A percentile compares a stretch with the other conserved stretches of the same genome.
phyloP scores from a whole-genome alignment of 192 early-diverging fungal species.

The Diversispora eburnea region DNA sequence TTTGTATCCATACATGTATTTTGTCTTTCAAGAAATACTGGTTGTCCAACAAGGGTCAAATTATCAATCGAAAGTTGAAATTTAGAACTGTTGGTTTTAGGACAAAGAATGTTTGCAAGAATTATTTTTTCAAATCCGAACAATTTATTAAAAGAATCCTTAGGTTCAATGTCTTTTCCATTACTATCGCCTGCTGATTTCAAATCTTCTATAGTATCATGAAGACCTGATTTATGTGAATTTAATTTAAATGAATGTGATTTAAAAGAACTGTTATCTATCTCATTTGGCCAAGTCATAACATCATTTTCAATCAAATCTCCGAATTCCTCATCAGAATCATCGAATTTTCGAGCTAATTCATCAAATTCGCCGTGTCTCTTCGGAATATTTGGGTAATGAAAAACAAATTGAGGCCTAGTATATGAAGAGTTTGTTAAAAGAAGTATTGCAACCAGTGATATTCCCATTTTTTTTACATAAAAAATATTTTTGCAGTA shows the following conservation, averaged over 20 bases:
- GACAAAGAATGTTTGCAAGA: conserved; percentile 84
- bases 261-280: conserved; percentile 16
- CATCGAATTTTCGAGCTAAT: background rate
- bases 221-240: background rate
- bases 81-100: conserved; percentile 77
- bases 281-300: conserved; percentile 17
- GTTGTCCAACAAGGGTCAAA: conserved; percentile 79
- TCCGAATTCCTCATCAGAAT: background rate
- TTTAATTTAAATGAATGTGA: background rate
- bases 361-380: conserved; percentile 21
- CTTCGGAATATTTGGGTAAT: conserved; percentile 56
- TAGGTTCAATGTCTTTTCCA: conserved; percentile 16
- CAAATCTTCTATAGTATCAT: conserved; percentile 10
- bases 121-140: conserved; percentile 71
- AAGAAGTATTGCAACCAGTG: conserved; percentile 57
- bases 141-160: conserved; percentile 35
- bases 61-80: conserved; percentile 89
- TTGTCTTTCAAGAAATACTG: conserved; percentile 36
- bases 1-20: conserved; percentile 24
- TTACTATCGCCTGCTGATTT: conserved; percentile 28
- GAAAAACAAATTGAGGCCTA: conserved; percentile 68
- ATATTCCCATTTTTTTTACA: conserved; percentile 26
- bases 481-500: too few relatives aligned
- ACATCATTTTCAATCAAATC: conserved; percentile 17
- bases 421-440: conserved; percentile 55